Percentiles rank a stretch among this genome's conserved stretches.
Evolutionary conservation across 2,329 filamentous ascomycete genomes (phyloP).

Genomic region (Nectriaceae sp.): DNA sequence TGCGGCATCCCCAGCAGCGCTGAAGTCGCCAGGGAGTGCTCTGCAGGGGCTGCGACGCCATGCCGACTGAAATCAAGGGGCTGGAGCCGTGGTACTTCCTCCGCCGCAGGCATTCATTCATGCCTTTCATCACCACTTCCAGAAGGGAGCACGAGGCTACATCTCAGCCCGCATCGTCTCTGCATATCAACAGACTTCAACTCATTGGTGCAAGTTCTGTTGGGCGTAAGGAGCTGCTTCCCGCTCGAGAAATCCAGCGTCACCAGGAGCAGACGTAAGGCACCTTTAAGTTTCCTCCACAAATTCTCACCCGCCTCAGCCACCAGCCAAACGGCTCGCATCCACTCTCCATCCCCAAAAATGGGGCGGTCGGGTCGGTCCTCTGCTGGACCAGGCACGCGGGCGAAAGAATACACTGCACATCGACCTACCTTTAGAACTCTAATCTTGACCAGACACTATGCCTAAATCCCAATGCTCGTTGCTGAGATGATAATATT

Average conservation of each 20-base stretch:
- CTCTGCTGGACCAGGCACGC: no score
- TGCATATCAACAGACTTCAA: no score
- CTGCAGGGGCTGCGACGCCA: constrained; percentile 17
- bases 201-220: no score
- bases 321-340: neutral
- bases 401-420: no score
- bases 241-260: neutral
- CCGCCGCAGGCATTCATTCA: neutral
- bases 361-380: neutral
- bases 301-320: neutral
- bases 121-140: neutral
- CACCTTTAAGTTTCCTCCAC: neutral
- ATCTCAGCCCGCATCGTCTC: no score
- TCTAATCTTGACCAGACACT: no score
- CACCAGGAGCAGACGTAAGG: neutral
- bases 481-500: no score
- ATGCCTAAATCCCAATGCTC: no score
- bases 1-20: neutral
- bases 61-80: constrained; percentile 23
- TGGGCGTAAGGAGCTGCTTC: no score
- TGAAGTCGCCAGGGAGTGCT: constrained; percentile 12
- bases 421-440: no score
- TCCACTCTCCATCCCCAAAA: no score
- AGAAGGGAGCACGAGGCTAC: no score
- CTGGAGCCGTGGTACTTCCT: constrained; percentile 11